Evolutionary conservation across 2,329 filamentous ascomycete species (phyloP), one percentile per base, ranked within the genome.

Genomic region (Leptographium radiaticola): DNA sequence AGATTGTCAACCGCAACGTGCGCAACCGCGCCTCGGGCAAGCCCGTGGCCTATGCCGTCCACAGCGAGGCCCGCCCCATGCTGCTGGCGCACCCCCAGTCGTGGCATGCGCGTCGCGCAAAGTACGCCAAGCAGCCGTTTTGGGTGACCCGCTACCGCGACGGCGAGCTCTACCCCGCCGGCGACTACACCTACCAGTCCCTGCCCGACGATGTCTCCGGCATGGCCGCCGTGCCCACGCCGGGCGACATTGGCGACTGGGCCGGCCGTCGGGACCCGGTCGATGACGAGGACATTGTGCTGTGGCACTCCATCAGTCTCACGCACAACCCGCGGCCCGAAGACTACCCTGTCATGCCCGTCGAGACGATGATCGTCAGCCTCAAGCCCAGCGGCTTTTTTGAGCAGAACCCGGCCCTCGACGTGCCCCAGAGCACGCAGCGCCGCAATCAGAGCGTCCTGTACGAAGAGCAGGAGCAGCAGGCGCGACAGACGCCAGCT

Each of bases 331-430:
- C 81, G 0, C 70, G 81, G 0, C 73, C 77, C 12, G 82, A 86
- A 59, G 82, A 86, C 61, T 86, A 81, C 70, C 82, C 80, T 0
- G 78, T 84, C 8, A 86, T 86, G 83, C 82, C 81, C 0, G 74
- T 70, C 56, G 81, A 85, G 61, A 75, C 69, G 51, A 67, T 79
- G 58, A 67, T 66, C 54, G 72, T 79, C 0, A 63, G 66, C 0
- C 62, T 79, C 44, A 77, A 75, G 60, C 75, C 76, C 0, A 70
- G 74, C 1, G 77, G 79, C 57, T 78, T 79, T 61, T 78, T 77
- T 57, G 62, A 66, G 0, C 68, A 69, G 9, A 78, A 78, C 52
- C 75, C 74, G 0, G 72, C 68, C 0, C 52, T 76, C 12, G 74
- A 79, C 59, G 72, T 78, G 0, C 68, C 72, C 0, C 66, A 69